Evolutionary conservation across 2,329 filamentous ascomycete species (phyloP), one percentile per base, ranked within the genome.

Genomic region (Nemania serpens): DNA sequence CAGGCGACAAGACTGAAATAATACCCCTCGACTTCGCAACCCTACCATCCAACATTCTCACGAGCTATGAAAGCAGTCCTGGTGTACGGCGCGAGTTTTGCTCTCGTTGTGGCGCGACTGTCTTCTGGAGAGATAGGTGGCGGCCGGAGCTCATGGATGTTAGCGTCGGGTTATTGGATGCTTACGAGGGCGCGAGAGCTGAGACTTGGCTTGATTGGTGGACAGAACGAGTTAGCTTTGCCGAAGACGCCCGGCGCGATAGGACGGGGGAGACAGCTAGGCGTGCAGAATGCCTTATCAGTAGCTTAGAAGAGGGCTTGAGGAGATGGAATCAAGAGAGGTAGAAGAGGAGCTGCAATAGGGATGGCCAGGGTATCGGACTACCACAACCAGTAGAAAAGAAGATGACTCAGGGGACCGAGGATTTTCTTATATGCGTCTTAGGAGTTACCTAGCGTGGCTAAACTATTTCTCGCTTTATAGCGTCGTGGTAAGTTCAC

Each of bases 151-250:
- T 90, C 17, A 77, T 90, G 15, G 87, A 91, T 72, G 81, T 91
- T 9, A 88, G 86, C 62, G 81, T 83, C 9, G 88, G 88, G 0
- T 66, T 89, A 41, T 69, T 90, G 5, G 75, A 77, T 43, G 79
- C 80, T 0, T 59, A 70, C 0, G 79, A 81, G 45, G 86, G 86
- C 0, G 80, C 81, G 0, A 78, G 83, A 62, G 85, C 82, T 2
- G 82, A 85, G 68, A 71, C 70, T 0, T 88, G 85, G 84, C 68
- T 91, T 43, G 79, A 86, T 20, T 91, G 88, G 88, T 82, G 81
- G 71, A 82, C 75, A 2, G 76, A 71, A 2, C 76, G 84, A 57
- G 79, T 88, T 4, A 88, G 86, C 65, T 90, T 85, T 71, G 72
- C 76, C 0, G 85, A 88, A 67, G 82, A 88, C 65, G 78, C 78